Percentiles rank a stretch among this genome's conserved stretches.
Evolutionary conservation across 1,284 basidiomycete genomes (phyloP).

Genomic region (Porogramme epimiltina): DNA sequence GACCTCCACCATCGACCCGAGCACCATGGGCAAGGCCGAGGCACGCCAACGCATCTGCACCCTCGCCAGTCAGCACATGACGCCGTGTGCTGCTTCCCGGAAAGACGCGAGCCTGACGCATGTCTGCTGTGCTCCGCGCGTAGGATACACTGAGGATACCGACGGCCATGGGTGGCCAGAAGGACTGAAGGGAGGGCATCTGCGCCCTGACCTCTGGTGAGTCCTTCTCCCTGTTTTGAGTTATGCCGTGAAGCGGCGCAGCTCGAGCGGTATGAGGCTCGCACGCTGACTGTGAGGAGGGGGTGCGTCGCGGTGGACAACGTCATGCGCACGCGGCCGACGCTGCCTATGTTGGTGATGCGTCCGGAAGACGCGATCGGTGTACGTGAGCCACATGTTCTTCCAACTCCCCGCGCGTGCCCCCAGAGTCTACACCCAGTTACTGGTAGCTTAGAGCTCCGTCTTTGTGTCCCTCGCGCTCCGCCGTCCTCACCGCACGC

Average conservation of each 20-base stretch:
- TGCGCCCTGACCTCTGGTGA: conserved; percentile 59
- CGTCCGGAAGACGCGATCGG: no score
- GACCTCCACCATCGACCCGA: conserved; percentile 62
- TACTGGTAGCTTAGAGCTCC: no score
- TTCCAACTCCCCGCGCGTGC: not conserved
- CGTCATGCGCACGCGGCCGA: no score
- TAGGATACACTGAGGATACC: conserved; percentile 75
- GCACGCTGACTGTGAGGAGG: not conserved
- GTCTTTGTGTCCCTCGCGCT: no score
- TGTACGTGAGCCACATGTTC: not conserved
- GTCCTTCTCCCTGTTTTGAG: conserved; percentile 16
- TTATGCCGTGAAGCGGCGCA: conserved; percentile 14
- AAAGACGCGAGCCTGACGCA: not conserved
- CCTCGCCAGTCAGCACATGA: conserved; percentile 57
- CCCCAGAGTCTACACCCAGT: not conserved
- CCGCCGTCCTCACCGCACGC: no score
- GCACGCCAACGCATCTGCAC: conserved; percentile 69
- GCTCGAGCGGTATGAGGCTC: conserved; percentile 14
- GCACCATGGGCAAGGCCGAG: conserved; percentile 50
- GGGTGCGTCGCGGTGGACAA: no score
- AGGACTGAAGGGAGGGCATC: conserved; percentile 74
- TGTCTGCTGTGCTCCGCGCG: not conserved
- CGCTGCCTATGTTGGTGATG: no score
- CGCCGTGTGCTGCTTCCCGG: not conserved
- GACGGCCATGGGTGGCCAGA: conserved; percentile 83